These are phyloP conservation scores for Amylostereum areolatum DNA, from an alignment of 1,284 basidiomycete species.

Conservation along the genomic window DNA sequence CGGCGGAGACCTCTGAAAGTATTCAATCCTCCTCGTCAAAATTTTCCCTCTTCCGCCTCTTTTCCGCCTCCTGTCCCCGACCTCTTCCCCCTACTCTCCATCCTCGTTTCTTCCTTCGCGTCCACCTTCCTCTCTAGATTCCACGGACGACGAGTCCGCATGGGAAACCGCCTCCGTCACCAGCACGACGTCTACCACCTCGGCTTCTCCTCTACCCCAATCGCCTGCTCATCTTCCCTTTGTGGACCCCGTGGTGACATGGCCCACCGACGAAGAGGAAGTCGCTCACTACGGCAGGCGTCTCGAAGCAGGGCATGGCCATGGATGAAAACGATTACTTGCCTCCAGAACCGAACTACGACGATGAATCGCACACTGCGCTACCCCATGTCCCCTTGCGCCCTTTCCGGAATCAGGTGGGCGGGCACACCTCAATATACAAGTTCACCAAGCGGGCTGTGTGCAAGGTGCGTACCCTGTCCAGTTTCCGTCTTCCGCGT, in stretches of 20 bases:
- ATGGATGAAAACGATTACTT: constrained; percentile 21
- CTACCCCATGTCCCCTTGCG: constrained; percentile 91
- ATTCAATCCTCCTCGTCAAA: constrained; percentile 4
- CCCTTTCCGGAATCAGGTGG: constrained; percentile 97
- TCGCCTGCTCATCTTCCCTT: constrained; percentile 25
- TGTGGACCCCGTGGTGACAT: constrained; percentile 21
- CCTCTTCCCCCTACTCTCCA: constrained; percentile 25
- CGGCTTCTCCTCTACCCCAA: constrained; percentile 32
- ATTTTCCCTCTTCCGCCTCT: constrained; percentile 30
- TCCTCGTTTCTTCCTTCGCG: constrained; percentile 9
- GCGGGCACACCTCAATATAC: constrained; percentile 96
- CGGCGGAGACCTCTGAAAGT: not conserved
- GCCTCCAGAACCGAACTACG: constrained; percentile 30
- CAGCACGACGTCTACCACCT: constrained; percentile 52
- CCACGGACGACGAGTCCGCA: constrained; percentile 69
- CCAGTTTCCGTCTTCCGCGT: constrained; percentile 9
- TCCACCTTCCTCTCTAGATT: constrained; percentile 49
- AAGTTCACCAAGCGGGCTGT: constrained; percentile 97
- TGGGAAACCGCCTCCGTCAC: constrained; percentile 67
- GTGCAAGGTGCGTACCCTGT: constrained; percentile 75
- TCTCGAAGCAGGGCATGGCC: constrained; percentile 23
- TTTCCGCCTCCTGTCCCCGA: constrained; percentile 16
- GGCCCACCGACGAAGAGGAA: constrained; percentile 30
- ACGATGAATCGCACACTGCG: constrained; percentile 30
- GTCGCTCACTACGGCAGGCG: constrained; percentile 16